Base-by-base conservation (phyloP, 139 green algal genomes). In the Klebsormidium nitens region DNA sequence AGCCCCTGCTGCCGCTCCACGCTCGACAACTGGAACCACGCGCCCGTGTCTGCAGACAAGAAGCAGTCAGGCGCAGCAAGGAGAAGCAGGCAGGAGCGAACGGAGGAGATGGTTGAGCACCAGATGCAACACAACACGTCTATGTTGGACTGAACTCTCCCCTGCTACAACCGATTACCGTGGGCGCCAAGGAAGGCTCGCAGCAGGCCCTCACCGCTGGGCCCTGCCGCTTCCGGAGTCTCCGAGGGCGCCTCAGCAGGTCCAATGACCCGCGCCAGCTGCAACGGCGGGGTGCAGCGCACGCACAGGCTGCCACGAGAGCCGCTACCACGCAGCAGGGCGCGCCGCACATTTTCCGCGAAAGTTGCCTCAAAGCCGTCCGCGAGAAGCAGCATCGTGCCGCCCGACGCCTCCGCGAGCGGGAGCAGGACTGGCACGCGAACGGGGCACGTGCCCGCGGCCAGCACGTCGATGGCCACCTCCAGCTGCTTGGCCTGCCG, bases 391-490 rank as follows among this genome's bases (percentile, higher is more conserved):
- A 81, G 26, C 26, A 80, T 31, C 5, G 36, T 37, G 37, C 81
- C 81, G 4, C 81, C 81, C 26, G 76, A 77, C 29, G 36, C 42
- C 31, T 70, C 44, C 2, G 76, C 58, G 3, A 87, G 47, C 2
- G 64, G 44, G 19, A 39, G 62, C 48, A 87, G 56, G 36, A 74
- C 31, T 6, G 71, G 70, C 32, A 80, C 65, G 40, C 72, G 70
- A 2, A 83, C 61, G 0, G 77, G 78, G 2, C 66, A 64, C 19
- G 47, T 26, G 1, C 81, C 81, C 0, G 37, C 81, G 23, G 57
- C 64, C 17, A 87, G 32, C 19, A 87, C 36, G 52, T 87, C 81
- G 2, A 87, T 72, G 1, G 73, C 58, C 5, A 71, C 65, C 26
- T 78, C 81, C 44, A 59, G 31, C 32, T 34, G 5, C 35, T 17